Evolutionary conservation across 371 early-diverging fungal species (phyloP), one percentile per base, ranked within the genome.

Genomic region (Mucor piriformis): DNA sequence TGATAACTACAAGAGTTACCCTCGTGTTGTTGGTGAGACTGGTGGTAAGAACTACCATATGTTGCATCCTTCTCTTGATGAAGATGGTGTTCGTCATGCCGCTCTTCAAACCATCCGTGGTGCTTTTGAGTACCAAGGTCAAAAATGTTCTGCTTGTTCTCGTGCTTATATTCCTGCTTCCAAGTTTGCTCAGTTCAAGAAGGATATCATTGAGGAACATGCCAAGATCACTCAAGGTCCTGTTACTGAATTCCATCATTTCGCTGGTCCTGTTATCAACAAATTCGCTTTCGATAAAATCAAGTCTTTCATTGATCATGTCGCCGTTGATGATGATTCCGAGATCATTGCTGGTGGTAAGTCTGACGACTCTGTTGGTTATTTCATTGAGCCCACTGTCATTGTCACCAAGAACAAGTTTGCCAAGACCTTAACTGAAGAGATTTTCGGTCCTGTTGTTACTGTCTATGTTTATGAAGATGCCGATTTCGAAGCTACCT

Each of bases 31-130:
- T 27, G 99, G 98, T 66, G 99, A 97, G 76, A 97, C 97, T 37
- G 98, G 98, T 69, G 98, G 98, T 59, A 98, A 98, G 87, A 98
- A 98, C 87, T 95, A 93, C 87, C 99, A 98, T 67, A 78, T 98
- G 62, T 64, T 97, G 46, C 97, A 97, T 76, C 76, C 83, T 67
- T 79, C 72, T 61, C 77, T 70, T 12, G 77, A 75, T 47, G 67
- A 79, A 47, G 94, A 90, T 29, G 90, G 88, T 71, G 75, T 87
- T 76, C 70, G 57, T 34, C 77, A 77, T 15, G 81, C 81, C 37
- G 81, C 77, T 56, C 54, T 81, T 38, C 92, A 95, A 75, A 95
- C 97, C 46, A 87, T 98, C 67, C 91, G 99, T 59, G 86, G 88
- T 25, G 88, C 94, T 0, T 98, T 98, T 71, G 99, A 98, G 84